These are phyloP conservation scores for Purshia tridentata DNA, from an alignment of 306 rosid genomes.

Conservation along the genomic window DNA sequence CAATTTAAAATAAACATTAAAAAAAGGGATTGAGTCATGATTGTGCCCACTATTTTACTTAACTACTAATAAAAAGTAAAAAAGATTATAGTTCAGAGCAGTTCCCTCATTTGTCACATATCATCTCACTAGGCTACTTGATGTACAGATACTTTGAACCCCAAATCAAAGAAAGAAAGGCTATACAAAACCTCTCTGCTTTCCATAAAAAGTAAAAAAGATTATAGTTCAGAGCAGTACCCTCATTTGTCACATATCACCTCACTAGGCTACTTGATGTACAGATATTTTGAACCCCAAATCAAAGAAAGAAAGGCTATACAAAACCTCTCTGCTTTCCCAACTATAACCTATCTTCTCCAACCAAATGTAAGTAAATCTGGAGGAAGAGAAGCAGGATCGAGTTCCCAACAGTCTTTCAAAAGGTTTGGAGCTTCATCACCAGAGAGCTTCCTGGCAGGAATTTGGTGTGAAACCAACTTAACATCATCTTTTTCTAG, in stretches of 20 bases:
- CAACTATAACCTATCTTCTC: slow-evolving; percentile 23
- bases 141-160: not conserved
- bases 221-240: not conserved
- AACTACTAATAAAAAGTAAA: no score
- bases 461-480: slow-evolving; percentile 84
- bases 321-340: slow-evolving; percentile 2
- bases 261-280: not conserved
- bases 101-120: not conserved
- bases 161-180: slow-evolving; percentile 10
- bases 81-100: not conserved
- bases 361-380: slow-evolving; percentile 53
- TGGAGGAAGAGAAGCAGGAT: slow-evolving; percentile 92
- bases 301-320: slow-evolving; percentile 22
- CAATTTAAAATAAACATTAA: no score
- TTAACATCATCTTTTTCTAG: slow-evolving; percentile 51
- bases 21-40: no score
- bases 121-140: not conserved
- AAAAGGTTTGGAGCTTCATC: slow-evolving; percentile 50
- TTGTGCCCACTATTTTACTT: no score
- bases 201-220: no score
- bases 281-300: not conserved
- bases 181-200: slow-evolving; percentile 16
- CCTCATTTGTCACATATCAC: not conserved
- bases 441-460: slow-evolving; percentile 66
- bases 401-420: slow-evolving; percentile 90